Conservation (phyloP, 768 basidiomycete genomes). For the Amanita phalloides region DNA sequence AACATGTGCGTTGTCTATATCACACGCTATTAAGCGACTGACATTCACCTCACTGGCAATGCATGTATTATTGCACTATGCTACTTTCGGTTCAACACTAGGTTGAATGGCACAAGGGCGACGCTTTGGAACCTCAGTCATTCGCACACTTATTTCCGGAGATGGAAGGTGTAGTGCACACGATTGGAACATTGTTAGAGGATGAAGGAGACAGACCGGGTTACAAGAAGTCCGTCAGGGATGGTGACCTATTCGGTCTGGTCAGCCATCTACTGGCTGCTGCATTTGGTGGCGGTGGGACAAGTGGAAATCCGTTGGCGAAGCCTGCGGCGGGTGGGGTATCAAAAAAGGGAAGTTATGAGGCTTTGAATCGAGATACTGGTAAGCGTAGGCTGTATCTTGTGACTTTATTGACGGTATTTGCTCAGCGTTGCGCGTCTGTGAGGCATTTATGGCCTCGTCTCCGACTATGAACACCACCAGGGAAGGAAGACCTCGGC, state of each 20-base stretch:
- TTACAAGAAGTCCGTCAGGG: slow-evolving; percentile 70
- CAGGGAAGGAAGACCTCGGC: slow-evolving; percentile 27
- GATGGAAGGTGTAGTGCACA: slow-evolving; percentile 80
- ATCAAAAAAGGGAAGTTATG: slow-evolving; percentile 42
- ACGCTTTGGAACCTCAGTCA: slow-evolving; percentile 68
- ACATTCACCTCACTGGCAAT: background rate
- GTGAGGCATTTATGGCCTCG: slow-evolving; percentile 60
- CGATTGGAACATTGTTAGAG: slow-evolving; percentile 85
- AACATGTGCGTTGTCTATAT: slow-evolving; percentile 39
- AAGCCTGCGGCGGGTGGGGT: slow-evolving; percentile 21
- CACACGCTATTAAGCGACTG: background rate
- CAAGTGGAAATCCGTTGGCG: slow-evolving; percentile 50
- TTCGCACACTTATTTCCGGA: slow-evolving; percentile 60
- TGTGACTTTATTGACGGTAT: slow-evolving; percentile 4
- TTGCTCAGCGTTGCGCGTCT: slow-evolving; percentile 55
- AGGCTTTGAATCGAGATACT: slow-evolving; percentile 79
- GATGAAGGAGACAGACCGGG: slow-evolving; percentile 27
- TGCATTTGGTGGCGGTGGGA: slow-evolving; percentile 21
- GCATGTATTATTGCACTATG: background rate
- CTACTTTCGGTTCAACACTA: slow-evolving; percentile 17
- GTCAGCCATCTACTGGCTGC: slow-evolving; percentile 27
- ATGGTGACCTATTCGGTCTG: slow-evolving; percentile 44
- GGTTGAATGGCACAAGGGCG: slow-evolving; percentile 84
- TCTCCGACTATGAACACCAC: slow-evolving; percentile 17
- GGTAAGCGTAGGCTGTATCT: slow-evolving; percentile 39